A percentile compares a stretch with the other conserved stretches of the same genome.
These are phyloP conservation scores for Calcarisporium arbuscula DNA, from an alignment of 2,329 filamentous ascomycete genomes.

Conservation along the genomic window DNA sequence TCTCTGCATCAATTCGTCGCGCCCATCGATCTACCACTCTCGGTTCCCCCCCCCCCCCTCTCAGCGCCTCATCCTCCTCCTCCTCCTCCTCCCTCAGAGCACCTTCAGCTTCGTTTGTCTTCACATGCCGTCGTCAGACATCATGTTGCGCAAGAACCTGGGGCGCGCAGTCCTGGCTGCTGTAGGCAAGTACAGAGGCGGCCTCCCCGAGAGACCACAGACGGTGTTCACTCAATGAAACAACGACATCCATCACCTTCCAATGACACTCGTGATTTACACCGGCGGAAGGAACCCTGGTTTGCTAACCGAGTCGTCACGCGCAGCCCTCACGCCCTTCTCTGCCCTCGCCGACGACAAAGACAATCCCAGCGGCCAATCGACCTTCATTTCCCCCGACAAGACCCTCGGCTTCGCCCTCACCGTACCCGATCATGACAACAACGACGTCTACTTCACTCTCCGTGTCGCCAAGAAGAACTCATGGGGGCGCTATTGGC, in stretches of 20 bases:
- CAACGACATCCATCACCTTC: too few species aligned
- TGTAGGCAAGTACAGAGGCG: slow-evolving; percentile 20
- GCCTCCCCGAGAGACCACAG: too few species aligned
- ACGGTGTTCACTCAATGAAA: too few species aligned
- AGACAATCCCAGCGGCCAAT: slow-evolving; percentile 26
- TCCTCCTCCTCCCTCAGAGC: too few species aligned
- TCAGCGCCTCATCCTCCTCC: too few species aligned
- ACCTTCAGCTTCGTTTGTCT: slow-evolving; percentile 2
- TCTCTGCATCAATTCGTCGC: too few species aligned
- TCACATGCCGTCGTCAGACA: background rate
- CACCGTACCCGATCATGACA: slow-evolving; percentile 39
- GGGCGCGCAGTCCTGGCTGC: slow-evolving; percentile 21
- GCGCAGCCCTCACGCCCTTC: slow-evolving; percentile 18
- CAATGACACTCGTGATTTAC: background rate
- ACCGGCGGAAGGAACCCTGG: background rate
- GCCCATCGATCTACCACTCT: too few species aligned
- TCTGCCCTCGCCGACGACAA: slow-evolving; percentile 18
- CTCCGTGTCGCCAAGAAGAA: slow-evolving; percentile 38
- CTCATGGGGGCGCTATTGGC: slow-evolving; percentile 50
- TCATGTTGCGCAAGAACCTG: slow-evolving; percentile 22
- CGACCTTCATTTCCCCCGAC: slow-evolving; percentile 38
- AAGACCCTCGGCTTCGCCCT: slow-evolving; percentile 42
- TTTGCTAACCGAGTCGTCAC: too few species aligned
- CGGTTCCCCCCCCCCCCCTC: too few species aligned
- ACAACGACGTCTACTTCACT: slow-evolving; percentile 48